Evolutionary conservation across 2,329 filamentous ascomycete genomes (phyloP).

Genomic region (Calonectria honghensis): DNA sequence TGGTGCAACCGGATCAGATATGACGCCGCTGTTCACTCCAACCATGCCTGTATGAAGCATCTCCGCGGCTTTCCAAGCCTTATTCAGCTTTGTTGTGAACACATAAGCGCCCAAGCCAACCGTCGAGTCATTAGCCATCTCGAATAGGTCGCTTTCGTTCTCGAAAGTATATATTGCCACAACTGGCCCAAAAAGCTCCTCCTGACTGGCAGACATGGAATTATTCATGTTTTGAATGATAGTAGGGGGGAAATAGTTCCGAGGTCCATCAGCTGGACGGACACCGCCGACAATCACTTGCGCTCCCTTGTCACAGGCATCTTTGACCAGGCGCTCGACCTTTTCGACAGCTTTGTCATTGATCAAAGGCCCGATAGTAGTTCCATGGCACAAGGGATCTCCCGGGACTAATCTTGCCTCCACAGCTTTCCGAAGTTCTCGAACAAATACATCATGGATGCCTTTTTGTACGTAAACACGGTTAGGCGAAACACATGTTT

Average conservation of each 20-base stretch:
- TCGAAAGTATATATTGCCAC: constrained; percentile 68
- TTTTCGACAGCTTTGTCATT: constrained; percentile 77
- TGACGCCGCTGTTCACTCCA: constrained; percentile 57
- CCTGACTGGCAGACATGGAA: constrained; percentile 38
- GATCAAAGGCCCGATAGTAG: constrained; percentile 76
- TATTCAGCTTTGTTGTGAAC: constrained; percentile 67
- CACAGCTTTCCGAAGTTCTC: constrained; percentile 68
- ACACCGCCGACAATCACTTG: constrained; percentile 74
- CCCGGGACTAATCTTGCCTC: constrained; percentile 68
- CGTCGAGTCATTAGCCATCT: constrained; percentile 77
- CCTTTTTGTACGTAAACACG: constrained; percentile 74
- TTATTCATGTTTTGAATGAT: constrained; percentile 24
- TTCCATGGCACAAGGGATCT: constrained; percentile 55
- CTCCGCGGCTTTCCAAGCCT: constrained; percentile 61
- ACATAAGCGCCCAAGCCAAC: constrained; percentile 83
- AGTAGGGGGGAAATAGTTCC: constrained; percentile 4
- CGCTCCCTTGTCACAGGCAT: constrained; percentile 75
- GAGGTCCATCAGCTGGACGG: constrained; percentile 20
- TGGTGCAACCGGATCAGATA: constrained; percentile 68
- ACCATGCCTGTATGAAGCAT: constrained; percentile 64
- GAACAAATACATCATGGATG: constrained; percentile 73
- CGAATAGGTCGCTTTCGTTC: constrained; percentile 80
- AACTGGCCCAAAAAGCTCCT: constrained; percentile 40
- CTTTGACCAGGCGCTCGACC: constrained; percentile 75
- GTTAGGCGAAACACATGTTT: constrained; percentile 80